Evolutionary conservation across 2,329 filamentous ascomycete species (phyloP).

Genomic region (Zopfia rhizophila): DNA sequence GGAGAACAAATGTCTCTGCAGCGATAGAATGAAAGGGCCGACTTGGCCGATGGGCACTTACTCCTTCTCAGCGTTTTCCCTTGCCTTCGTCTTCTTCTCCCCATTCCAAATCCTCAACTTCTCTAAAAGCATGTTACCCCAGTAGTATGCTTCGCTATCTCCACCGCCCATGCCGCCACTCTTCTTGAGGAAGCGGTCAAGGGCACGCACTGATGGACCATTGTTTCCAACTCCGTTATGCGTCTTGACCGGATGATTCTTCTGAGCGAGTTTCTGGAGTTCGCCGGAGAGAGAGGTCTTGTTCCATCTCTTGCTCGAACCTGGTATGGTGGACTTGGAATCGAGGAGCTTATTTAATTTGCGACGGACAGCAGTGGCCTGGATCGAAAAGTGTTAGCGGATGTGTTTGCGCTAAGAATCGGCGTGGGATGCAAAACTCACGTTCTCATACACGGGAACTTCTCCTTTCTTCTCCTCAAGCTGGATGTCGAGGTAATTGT

Average conservation of each 20-base stretch:
- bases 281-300: constrained; percentile 24
- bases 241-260: constrained; percentile 18
- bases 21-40: not conserved
- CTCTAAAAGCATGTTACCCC: constrained; percentile 30
- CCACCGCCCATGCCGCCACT: constrained; percentile 28
- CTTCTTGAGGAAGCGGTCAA: constrained; percentile 26
- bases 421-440: constrained; percentile 3
- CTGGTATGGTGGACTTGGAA: constrained; percentile 23
- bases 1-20: constrained; percentile 6
- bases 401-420: not conserved
- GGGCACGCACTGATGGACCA: constrained; percentile 16
- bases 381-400: not conserved
- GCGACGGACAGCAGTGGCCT: constrained; percentile 25
- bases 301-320: constrained; percentile 24
- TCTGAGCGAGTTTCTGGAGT: constrained; percentile 17
- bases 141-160: constrained; percentile 29
- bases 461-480: constrained; percentile 26
- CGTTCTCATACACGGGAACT: constrained; percentile 29
- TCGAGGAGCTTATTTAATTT: constrained; percentile 28
- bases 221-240: constrained; percentile 2
- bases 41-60: constrained; percentile 11
- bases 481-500: constrained; percentile 25
- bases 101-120: constrained; percentile 31
- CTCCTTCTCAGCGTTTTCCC: constrained; percentile 29
- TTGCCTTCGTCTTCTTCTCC: constrained; percentile 29